phyloP scores from a whole-genome alignment of 129 eudicot species.

The Silybum marianum region DNA sequence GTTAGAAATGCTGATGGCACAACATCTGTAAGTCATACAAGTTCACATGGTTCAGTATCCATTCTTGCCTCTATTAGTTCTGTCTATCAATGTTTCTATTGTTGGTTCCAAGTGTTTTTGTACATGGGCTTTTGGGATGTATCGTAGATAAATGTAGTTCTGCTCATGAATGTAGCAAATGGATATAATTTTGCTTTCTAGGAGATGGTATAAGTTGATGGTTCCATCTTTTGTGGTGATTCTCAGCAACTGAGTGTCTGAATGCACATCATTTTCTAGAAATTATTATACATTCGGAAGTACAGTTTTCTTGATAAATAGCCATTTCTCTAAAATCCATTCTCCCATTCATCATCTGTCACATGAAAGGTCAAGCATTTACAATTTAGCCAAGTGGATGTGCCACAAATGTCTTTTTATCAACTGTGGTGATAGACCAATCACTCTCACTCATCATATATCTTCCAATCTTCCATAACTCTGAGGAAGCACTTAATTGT shows the following conservation, averaged over 20 bases:
- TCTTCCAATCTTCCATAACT: background rate
- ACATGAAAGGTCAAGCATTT: background rate
- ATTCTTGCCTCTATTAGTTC: conserved; percentile 8
- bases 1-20: conserved; percentile 83
- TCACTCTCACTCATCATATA: background rate
- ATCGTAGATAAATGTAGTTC: background rate
- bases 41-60: conserved; percentile 17
- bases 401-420: background rate
- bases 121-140: conserved; percentile 2
- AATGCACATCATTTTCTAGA: background rate
- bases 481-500: background rate
- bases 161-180: conserved; percentile 1
- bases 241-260: background rate
- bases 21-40: conserved; percentile 57
- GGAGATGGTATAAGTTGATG: too few relatives aligned
- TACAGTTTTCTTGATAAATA: background rate
- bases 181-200: conserved; percentile 8
- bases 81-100: conserved; percentile 13
- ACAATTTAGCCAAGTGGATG: background rate
- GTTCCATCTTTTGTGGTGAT: background rate
- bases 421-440: background rate
- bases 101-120: background rate
- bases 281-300: background rate
- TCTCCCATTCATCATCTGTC: background rate
- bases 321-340: background rate